Percentiles rank a stretch among this genome's conserved stretches.
phyloP scores from a whole-genome alignment of 768 basidiomycete genomes.

The Lactarius deliciosus region DNA sequence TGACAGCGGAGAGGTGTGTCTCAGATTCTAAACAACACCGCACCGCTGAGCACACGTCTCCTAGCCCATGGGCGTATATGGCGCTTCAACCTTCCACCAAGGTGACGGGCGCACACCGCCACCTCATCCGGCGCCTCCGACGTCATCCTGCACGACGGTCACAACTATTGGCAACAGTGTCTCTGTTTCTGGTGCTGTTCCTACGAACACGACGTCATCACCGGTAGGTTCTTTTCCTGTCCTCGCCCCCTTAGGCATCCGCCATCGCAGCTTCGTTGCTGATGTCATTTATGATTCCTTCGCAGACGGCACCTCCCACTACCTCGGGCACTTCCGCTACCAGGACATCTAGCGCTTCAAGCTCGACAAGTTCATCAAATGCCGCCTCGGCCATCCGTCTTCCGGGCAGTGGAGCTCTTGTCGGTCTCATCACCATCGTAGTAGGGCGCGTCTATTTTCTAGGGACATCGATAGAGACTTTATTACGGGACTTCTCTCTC shows the following conservation, averaged over 20 bases:
- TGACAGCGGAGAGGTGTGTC: constrained; percentile 49
- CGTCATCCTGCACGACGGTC: constrained; percentile 56
- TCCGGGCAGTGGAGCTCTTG: background rate
- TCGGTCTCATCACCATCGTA: background rate
- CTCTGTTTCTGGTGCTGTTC: constrained; percentile 13
- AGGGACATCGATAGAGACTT: constrained; percentile 4
- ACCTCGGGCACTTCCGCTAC: background rate
- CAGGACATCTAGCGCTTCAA: background rate
- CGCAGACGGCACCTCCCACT: constrained; percentile 4
- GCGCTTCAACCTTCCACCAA: constrained; percentile 65
- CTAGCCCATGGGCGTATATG: constrained; percentile 69
- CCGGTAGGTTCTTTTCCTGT: constrained; percentile 3
- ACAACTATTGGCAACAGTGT: constrained; percentile 52
- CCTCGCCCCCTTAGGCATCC: background rate
- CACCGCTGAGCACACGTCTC: background rate
- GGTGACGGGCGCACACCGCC: constrained; percentile 55
- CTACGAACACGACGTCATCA: constrained; percentile 14
- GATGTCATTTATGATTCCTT: background rate
- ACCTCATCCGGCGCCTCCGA: constrained; percentile 55
- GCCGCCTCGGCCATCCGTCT: background rate
- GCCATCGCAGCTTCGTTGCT: background rate
- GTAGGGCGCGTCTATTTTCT: constrained; percentile 10
- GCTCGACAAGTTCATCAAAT: constrained; percentile 11
- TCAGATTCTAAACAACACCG: constrained; percentile 12
- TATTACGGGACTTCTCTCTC: background rate